Evolutionary conservation across 768 basidiomycete genomes (phyloP), one percentile per base, ranked within the genome.

Genomic region (Pulveroboletus ravenelii): DNA sequence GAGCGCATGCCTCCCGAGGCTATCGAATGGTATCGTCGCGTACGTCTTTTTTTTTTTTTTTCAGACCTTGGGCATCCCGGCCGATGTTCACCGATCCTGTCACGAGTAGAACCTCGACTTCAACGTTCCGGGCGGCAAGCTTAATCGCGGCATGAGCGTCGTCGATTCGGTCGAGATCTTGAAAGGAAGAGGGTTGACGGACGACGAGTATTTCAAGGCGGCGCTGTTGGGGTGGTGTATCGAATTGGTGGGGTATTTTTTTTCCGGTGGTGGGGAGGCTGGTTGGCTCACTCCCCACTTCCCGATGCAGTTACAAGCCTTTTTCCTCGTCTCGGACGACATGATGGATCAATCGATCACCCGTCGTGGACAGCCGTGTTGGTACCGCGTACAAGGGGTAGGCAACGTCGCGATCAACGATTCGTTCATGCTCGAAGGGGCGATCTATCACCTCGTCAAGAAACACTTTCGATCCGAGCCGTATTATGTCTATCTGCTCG

Each of bases 321-420:
- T 87, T 72, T 97, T 98, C 85, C 82, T 98, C 49, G 92, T 96
- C 49, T 80, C 57, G 32, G 56, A 99, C 70, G 95, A 98, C 69
- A 93, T 98, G 62, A 99, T 99, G 96, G 95, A 99, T 65, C 68
- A 78, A 17, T 91, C 89, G 41, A 86, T 98, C 59, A 97, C 95
- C 10, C 87, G 95, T 23, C 86, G 95, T 10, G 85, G 87, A 5
- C 94, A 96, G 69, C 88, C 93, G 2, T 99, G 95, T 72, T 99
- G 91, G 90, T 97, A 95, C 74, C 79, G 74, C 42, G 67, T 81
- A 36, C 74, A 77, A 49, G 73, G 72, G 14, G 62, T 68, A 54
- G 84, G 84, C 41, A 83, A 84, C 70, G 82, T 96, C 55, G 93
- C 95, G 5, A 87, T 97, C 74, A 97, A 97, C 75, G 95, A 98